phyloP scores from a whole-genome alignment of 352 stramenopile genomes.

The Pythium grandisporangium region DNA sequence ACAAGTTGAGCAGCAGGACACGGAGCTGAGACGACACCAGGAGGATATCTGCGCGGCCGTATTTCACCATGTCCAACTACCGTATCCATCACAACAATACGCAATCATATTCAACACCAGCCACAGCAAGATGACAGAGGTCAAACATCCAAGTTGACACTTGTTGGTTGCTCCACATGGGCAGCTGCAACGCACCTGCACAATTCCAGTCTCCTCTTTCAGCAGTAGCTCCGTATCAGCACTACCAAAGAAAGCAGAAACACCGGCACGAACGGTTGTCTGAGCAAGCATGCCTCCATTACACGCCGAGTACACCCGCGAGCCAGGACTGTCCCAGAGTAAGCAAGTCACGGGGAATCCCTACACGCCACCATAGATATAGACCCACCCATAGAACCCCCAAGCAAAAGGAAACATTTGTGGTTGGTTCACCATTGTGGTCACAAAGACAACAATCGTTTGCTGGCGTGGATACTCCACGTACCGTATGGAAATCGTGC shows the following conservation, averaged over 20 bases:
- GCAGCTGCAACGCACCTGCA: conserved; percentile 35
- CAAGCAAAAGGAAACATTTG: too few species aligned
- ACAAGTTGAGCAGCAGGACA: conserved; percentile 71
- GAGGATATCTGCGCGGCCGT: conserved; percentile 44
- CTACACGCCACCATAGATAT: conserved; percentile 10
- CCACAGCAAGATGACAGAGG: too few species aligned
- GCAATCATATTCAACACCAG: too few species aligned
- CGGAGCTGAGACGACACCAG: conserved; percentile 80
- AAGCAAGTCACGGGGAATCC: conserved; percentile 77
- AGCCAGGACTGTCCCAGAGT: conserved; percentile 61
- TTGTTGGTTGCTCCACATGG: too few species aligned
- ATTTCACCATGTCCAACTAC: conserved; percentile 58
- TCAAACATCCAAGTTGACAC: too few species aligned
- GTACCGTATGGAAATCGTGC: conserved; percentile 71
- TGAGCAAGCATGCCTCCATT: conserved; percentile 71
- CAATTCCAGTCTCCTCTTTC: conserved; percentile 80
- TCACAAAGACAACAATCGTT: background rate
- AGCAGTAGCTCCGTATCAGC: conserved; percentile 77
- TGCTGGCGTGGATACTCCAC: background rate
- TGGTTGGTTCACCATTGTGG: background rate
- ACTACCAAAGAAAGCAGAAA: conserved; percentile 80
- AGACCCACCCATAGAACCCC: too few species aligned
- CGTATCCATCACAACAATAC: conserved; percentile 3
- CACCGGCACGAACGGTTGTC: conserved; percentile 63
- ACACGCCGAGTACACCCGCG: conserved; percentile 74